Conservation (phyloP, 768 basidiomycete genomes). For the Mycena alexandri region DNA sequence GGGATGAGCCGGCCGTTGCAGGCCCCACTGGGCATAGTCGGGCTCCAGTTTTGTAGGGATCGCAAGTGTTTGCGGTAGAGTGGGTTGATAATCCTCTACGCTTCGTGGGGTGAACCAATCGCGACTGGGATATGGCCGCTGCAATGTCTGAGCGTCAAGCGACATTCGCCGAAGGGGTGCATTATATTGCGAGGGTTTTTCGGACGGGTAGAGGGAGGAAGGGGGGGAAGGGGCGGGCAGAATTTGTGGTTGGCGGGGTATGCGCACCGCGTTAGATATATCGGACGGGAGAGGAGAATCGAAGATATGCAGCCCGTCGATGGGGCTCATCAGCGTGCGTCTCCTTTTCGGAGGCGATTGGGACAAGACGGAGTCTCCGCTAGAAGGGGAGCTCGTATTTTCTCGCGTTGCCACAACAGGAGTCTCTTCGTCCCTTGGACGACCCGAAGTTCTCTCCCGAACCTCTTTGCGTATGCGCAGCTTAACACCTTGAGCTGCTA, state of each 20-base stretch:
- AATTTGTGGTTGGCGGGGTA: not conserved
- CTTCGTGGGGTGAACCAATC: slow-evolving; percentile 8
- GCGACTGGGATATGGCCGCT: slow-evolving; percentile 9
- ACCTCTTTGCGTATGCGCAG: slow-evolving; percentile 57
- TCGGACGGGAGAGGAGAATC: slow-evolving; percentile 8
- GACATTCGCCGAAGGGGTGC: slow-evolving; percentile 8
- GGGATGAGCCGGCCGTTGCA: slow-evolving; percentile 23
- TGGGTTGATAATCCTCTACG: not conserved
- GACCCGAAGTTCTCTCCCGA: slow-evolving; percentile 29
- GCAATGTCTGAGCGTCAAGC: not conserved
- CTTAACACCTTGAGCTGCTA: slow-evolving; percentile 59
- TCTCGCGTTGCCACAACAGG: slow-evolving; percentile 2
- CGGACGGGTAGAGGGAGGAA: not conserved
- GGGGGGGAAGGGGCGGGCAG: not conserved
- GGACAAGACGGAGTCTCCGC: not conserved
- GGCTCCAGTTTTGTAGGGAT: slow-evolving; percentile 3
- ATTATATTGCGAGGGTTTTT: slow-evolving; percentile 4
- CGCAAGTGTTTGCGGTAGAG: not conserved
- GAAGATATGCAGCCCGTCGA: not conserved
- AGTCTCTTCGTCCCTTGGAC: slow-evolving; percentile 9
- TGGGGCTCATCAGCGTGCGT: slow-evolving; percentile 21
- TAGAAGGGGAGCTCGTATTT: not conserved
- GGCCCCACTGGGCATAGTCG: slow-evolving; percentile 9
- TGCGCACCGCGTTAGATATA: not conserved
- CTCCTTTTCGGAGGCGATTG: slow-evolving; percentile 35